Percentiles rank a stretch among this genome's conserved stretches.
phyloP scores from a whole-genome alignment of 352 stramenopile genomes.

The Paralagenidium karlingii region DNA sequence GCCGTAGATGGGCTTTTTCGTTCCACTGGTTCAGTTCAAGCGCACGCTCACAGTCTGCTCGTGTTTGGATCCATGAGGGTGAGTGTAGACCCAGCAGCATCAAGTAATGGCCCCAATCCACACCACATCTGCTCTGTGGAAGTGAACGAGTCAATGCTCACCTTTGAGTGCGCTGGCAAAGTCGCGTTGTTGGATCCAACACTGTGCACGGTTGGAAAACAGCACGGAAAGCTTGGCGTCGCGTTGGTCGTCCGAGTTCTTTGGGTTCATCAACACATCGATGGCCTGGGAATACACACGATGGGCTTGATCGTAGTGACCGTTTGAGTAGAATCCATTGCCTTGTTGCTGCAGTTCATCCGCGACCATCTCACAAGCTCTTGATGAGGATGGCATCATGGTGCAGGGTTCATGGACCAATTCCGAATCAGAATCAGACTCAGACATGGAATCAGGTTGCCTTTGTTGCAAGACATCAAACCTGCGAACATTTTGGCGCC shows the following conservation, averaged over 20 bases:
- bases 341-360: constrained; percentile 23
- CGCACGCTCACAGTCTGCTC: constrained; percentile 34
- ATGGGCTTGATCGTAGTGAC: constrained; percentile 43
- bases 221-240: constrained; percentile 15
- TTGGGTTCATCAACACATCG: constrained; percentile 5
- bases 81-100: too few relatives aligned
- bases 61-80: too few relatives aligned
- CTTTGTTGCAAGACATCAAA: too few relatives aligned
- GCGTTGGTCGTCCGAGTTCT: background rate
- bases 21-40: constrained; percentile 38
- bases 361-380: too few relatives aligned
- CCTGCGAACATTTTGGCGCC: too few relatives aligned
- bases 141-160: too few relatives aligned
- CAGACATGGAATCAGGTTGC: too few relatives aligned
- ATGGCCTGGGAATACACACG: constrained; percentile 34
- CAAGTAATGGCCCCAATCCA: too few relatives aligned
- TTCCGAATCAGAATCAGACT: too few relatives aligned
- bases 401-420: too few relatives aligned
- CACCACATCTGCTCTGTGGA: too few relatives aligned
- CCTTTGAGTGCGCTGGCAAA: constrained; percentile 46
- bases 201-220: constrained; percentile 54
- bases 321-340: constrained; percentile 36
- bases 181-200: constrained; percentile 54
- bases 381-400: too few relatives aligned
- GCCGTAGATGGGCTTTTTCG: constrained; percentile 50